A percentile compares a stretch with the other conserved stretches of the same genome.
Conservation (phyloP, 2,329 filamentous ascomycete species). For the Talaromyces piceae region DNA sequence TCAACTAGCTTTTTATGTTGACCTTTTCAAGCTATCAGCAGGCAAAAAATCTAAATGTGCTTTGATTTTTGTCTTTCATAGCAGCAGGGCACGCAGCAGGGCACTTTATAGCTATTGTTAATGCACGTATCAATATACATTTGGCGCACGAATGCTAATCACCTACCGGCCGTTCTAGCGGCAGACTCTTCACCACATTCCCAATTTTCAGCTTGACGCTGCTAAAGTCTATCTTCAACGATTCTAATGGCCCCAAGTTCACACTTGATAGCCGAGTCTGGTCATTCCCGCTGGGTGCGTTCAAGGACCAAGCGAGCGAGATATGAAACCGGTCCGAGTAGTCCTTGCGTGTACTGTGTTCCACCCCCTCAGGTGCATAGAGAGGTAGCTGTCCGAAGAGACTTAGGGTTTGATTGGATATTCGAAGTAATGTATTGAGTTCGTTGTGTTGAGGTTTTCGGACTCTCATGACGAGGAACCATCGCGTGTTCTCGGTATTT, state of each 20-base stretch:
- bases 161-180: background rate
- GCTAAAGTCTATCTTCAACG: constrained; percentile 48
- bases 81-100: no score
- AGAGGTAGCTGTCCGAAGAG: constrained; percentile 61
- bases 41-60: no score
- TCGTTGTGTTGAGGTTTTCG: constrained; percentile 42
- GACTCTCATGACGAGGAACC: constrained; percentile 74
- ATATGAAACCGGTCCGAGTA: constrained; percentile 66
- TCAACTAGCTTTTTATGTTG: no score
- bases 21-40: no score
- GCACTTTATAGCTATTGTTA: no score
- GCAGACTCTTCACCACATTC: constrained; percentile 49
- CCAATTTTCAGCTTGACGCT: constrained; percentile 69
- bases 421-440: constrained; percentile 55
- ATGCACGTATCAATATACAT: background rate
- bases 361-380: constrained; percentile 48
- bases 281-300: constrained; percentile 43
- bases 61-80: no score
- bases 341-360: constrained; percentile 14
- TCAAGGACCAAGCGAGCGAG: constrained; percentile 78
- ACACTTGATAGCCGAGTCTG: constrained; percentile 20
- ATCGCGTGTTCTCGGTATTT: constrained; percentile 62
- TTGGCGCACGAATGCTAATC: no score
- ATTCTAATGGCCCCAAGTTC: constrained; percentile 24
- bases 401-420: constrained; percentile 58